These are phyloP conservation scores for Saccharomyces kudriavzevii DNA, from an alignment of 805 yeast species.

Conservation along the genomic window DNA sequence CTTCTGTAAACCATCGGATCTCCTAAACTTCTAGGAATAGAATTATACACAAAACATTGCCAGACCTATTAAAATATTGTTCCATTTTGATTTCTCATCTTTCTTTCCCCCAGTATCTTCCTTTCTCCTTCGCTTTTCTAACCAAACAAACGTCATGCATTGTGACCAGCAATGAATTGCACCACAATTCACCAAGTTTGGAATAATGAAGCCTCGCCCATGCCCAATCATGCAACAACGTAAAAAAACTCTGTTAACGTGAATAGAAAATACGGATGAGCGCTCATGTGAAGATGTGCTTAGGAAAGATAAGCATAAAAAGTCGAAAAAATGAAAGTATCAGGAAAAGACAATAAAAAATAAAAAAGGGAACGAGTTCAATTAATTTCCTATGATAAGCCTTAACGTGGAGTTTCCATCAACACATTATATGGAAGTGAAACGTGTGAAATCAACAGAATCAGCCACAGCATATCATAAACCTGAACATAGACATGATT, in stretches of 20 bases:
- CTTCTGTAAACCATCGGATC: slow-evolving; percentile 8
- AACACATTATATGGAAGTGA: slow-evolving; percentile 27
- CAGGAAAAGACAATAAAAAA: background rate
- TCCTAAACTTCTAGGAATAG: slow-evolving; percentile 6
- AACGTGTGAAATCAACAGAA: slow-evolving; percentile 16
- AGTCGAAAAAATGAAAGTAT: background rate
- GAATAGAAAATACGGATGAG: background rate
- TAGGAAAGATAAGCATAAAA: background rate
- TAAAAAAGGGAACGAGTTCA: background rate
- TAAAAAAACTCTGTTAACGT: background rate
- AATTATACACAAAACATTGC: slow-evolving; percentile 2
- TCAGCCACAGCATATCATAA: slow-evolving; percentile 17
- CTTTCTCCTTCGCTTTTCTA: background rate
- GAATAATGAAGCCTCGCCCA: background rate
- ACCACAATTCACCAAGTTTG: background rate
- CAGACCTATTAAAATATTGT: background rate
- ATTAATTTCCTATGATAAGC: slow-evolving; percentile 9
- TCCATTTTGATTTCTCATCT: background rate
- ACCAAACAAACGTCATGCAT: background rate
- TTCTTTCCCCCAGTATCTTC: background rate
- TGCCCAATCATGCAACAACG: background rate
- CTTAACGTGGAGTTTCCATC: slow-evolving; percentile 13
- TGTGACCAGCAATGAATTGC: background rate
- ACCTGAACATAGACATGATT: slow-evolving; percentile 8
- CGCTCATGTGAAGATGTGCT: background rate